Evolutionary conservation across 2,329 filamentous ascomycete species (phyloP), one percentile per base, ranked within the genome.

Genomic region (Fusarium veterinarium): DNA sequence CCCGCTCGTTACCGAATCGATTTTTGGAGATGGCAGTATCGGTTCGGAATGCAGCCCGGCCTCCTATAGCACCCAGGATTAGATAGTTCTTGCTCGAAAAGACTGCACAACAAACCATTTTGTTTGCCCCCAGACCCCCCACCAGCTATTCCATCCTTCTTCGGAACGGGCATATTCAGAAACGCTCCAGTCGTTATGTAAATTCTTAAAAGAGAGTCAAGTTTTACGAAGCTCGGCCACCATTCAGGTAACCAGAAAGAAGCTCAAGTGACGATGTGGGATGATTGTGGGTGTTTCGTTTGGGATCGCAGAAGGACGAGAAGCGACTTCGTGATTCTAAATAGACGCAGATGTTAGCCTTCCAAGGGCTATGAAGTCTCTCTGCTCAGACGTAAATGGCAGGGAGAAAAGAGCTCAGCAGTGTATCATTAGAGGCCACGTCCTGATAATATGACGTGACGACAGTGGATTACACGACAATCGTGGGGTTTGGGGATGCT

Each of bases 11-110:
- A 53, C 90, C 87, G 49, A 87, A 84, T 71, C 91, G 89, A 76
- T 88, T 89, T 73, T 92, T 93, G 12, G 95, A 96, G 71, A 98
- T 98, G 77, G 96, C 94, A 38, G 90, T 86, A 79, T 98, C 95
- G 30, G 95, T 98, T 72, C 92, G 91, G 84, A 98, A 98, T 30
- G 86, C 88, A 64, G 88, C 83, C 45, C 90, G 85, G 75, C 88
- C 87, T 71, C 92, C 93, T 96, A 25, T 48, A 30, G 19, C 17
- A 38, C 38, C n/a, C 10, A 65, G 17, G n/a, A 28, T 63, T 68
- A 75, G 71, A 70, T 28, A 38, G 20, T n/a, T 17, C 57, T 52
- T 49, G 41, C 14, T 14, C 42, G 41, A 31, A 17, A 62, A 28
- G 31, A 46, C 46, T 53, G 33, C 28, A 48, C n/a, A 48, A 77